A percentile compares a stretch with the other conserved stretches of the same genome.
Conservation (phyloP, 2,329 filamentous ascomycete species). For the Tolypocladium sp. region DNA sequence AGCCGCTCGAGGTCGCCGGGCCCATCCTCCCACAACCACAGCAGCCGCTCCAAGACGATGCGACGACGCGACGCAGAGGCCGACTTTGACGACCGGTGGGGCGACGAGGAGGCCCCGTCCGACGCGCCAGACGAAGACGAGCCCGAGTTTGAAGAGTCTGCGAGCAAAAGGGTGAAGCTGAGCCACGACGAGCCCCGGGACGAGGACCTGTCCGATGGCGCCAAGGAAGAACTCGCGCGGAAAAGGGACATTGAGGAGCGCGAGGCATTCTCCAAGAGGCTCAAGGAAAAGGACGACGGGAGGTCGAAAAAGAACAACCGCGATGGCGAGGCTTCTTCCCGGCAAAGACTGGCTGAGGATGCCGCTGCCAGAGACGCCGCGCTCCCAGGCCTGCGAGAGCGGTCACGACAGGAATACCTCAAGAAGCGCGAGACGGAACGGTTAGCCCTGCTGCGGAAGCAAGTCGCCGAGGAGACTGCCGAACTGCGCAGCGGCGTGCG, state of each 20-base stretch:
- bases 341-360: constrained; percentile 42
- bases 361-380: constrained; percentile 58
- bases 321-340: constrained; percentile 46
- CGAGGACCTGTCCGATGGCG: constrained; percentile 50
- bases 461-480: constrained; percentile 80
- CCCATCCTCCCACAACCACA: constrained; percentile 13
- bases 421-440: constrained; percentile 86
- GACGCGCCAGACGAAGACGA: constrained; percentile 32
- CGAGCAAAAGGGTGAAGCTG: constrained; percentile 61
- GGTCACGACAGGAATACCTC: constrained; percentile 85
- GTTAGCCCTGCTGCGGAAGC: constrained; percentile 75
- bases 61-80: constrained; percentile 28
- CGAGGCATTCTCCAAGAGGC: constrained; percentile 68
- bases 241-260: constrained; percentile 64
- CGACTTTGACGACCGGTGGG: constrained; percentile 73
- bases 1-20: constrained; percentile 24
- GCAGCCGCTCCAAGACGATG: constrained; percentile 29
- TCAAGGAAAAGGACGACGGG: constrained; percentile 62
- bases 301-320: constrained; percentile 60
- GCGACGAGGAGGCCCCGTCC: constrained; percentile 57
- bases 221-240: constrained; percentile 46
- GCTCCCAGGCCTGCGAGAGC: constrained; percentile 71
- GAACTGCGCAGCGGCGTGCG: constrained; percentile 69
- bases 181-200: constrained; percentile 40
- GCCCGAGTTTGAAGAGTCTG: constrained; percentile 57